These are phyloP conservation scores for Polyrhizophydium stewartii DNA, from an alignment of 371 early-diverging fungal genomes.

Conservation along the genomic window DNA sequence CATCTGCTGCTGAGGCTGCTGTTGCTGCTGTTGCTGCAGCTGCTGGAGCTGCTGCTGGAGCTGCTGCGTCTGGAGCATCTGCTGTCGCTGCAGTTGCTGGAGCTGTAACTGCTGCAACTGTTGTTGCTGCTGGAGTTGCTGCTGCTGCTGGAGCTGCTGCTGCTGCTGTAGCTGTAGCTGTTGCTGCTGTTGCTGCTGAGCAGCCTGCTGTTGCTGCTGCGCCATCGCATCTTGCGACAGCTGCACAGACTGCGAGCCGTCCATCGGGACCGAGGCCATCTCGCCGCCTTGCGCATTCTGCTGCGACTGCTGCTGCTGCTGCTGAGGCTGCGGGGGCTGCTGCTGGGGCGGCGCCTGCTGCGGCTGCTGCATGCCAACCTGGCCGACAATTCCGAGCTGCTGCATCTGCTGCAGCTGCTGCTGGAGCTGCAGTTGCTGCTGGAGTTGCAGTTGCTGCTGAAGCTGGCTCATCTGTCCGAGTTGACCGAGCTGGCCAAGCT, in stretches of 20 bases:
- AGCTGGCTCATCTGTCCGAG: not conserved
- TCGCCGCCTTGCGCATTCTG: not conserved
- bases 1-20: not conserved
- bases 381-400: not conserved
- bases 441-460: conserved; percentile 17
- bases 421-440: conserved; percentile 10
- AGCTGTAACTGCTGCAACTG: not conserved
- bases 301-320: conserved; percentile 9
- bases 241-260: not conserved
- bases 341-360: conserved; percentile 5
- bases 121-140: not conserved
- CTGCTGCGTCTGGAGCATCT: not conserved
- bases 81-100: conserved; percentile 1
- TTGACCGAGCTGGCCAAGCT: not conserved
- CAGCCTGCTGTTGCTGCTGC: not conserved
- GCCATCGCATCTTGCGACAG: too few relatives aligned
- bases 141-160: too few relatives aligned
- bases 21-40: not conserved
- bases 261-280: not conserved
- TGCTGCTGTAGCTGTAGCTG: not conserved
- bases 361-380: too few relatives aligned
- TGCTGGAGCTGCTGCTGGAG: not conserved
- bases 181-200: not conserved
- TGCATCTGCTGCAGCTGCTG: not conserved
- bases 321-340: conserved; percentile 3